Conservation (phyloP, 352 stramenopile species). For the Aphanomyces cochlioides region DNA sequence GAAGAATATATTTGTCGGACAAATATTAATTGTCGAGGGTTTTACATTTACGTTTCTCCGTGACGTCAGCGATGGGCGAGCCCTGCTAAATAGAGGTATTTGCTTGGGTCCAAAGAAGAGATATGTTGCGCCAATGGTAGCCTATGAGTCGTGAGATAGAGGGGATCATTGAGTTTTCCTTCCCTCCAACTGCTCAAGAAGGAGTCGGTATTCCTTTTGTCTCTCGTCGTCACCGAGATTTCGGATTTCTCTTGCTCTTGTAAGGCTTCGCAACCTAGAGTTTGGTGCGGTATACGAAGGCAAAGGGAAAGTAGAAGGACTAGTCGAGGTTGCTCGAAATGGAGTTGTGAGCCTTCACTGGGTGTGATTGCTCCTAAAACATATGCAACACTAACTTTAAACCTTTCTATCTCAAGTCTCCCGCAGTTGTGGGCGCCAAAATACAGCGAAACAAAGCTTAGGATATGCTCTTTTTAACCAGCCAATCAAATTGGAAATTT, state of each 20-base stretch:
- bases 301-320: too few species aligned
- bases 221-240: not conserved
- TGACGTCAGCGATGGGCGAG: not conserved
- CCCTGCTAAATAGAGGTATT: not conserved
- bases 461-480: slow-evolving; percentile 29
- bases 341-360: too few species aligned
- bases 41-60: not conserved
- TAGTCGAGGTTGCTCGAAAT: too few species aligned
- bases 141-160: not conserved
- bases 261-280: too few species aligned
- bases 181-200: not conserved
- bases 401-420: too few species aligned
- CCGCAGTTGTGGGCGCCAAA: not conserved
- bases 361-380: too few species aligned
- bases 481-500: not conserved
- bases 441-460: not conserved
- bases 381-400: too few species aligned
- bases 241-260: not conserved
- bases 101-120: not conserved
- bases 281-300: too few species aligned
- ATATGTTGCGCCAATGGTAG: not conserved
- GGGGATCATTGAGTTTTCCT: not conserved
- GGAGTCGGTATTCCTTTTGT: not conserved
- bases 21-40: not conserved
- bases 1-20: not conserved